Percentiles rank a stretch among this genome's conserved stretches.
Evolutionary conservation across 2,329 filamentous ascomycete genomes (phyloP).

Genomic region (Trichophaea hybrida): DNA sequence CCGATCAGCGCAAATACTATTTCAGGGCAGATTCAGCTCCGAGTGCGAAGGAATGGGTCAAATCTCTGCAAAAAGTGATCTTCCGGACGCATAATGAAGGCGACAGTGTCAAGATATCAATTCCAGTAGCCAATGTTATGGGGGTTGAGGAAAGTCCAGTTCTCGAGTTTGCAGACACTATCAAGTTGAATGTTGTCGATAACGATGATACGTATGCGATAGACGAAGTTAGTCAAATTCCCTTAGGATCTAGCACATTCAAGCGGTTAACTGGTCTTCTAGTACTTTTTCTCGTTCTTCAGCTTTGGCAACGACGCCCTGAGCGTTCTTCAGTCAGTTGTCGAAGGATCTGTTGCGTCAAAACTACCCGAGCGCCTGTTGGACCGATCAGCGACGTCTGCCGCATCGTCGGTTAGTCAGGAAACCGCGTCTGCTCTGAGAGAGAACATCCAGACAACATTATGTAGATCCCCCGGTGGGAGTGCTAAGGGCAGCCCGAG

Average conservation of each 20-base stretch:
- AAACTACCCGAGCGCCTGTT: constrained; percentile 26
- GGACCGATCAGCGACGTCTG: constrained; percentile 11
- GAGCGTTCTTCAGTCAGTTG: constrained; percentile 56
- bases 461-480: constrained; percentile 38
- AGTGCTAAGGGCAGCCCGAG: constrained; percentile 36
- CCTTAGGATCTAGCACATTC: neutral
- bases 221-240: constrained; percentile 55
- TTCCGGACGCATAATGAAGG: constrained; percentile 93
- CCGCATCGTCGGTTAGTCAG: neutral
- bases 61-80: constrained; percentile 82
- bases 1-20: constrained; percentile 67
- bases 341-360: constrained; percentile 42
- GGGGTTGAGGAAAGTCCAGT: constrained; percentile 87
- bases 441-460: constrained; percentile 47
- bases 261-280: constrained; percentile 2
- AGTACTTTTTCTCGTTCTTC: constrained; percentile 97
- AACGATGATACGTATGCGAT: constrained; percentile 90
- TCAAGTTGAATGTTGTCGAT: constrained; percentile 84
- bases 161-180: constrained; percentile 80
- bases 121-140: constrained; percentile 77
- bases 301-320: constrained; percentile 71
- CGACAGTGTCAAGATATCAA: constrained; percentile 87
- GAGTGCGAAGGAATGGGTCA: constrained; percentile 94
- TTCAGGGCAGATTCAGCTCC: constrained; percentile 77
- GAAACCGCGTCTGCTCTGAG: constrained; percentile 30